Conservation (phyloP, 108 stramenopile species). For the Conticribra guillardii region DNA sequence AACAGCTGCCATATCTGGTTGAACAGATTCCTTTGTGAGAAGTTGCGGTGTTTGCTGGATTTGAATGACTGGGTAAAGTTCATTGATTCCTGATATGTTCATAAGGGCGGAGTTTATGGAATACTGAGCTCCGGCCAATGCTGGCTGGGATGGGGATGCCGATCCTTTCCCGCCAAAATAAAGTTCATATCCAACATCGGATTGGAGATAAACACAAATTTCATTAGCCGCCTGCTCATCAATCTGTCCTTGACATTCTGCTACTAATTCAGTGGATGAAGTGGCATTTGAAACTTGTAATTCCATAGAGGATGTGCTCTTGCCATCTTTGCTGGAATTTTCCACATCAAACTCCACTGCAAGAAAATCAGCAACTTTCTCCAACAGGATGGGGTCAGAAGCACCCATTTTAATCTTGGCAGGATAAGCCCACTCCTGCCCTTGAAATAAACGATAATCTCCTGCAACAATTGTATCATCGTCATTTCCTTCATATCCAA, state of each 20-base stretch:
- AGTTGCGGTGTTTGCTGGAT: constrained; percentile 10
- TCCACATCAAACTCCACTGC: not conserved
- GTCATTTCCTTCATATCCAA: constrained; percentile 14
- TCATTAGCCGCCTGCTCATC: not conserved
- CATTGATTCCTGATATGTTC: constrained; percentile 1
- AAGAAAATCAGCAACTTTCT: constrained; percentile 3
- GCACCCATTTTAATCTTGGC: constrained; percentile 3
- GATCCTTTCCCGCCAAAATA: constrained; percentile 34
- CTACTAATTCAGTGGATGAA: not conserved
- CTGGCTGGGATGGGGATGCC: constrained; percentile 9
- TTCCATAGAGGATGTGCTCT: not conserved
- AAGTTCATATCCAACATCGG: constrained; percentile 17
- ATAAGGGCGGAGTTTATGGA: constrained; percentile 27
- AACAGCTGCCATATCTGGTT: constrained; percentile 10
- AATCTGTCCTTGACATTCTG: not conserved
- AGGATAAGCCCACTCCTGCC: constrained; percentile 5
- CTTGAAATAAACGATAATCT: constrained; percentile 32
- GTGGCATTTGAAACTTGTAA: not conserved
- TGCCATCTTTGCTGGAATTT: not conserved
- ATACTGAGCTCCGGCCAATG: constrained; percentile 41
- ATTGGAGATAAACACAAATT: constrained; percentile 3
- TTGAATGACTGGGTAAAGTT: not conserved
- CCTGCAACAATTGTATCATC: constrained; percentile 9
- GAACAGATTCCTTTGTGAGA: not conserved
- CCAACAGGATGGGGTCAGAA: not conserved